These are phyloP conservation scores for Chytriomyces hyalinus DNA, from an alignment of 192 early-diverging fungal species.

Conservation along the genomic window DNA sequence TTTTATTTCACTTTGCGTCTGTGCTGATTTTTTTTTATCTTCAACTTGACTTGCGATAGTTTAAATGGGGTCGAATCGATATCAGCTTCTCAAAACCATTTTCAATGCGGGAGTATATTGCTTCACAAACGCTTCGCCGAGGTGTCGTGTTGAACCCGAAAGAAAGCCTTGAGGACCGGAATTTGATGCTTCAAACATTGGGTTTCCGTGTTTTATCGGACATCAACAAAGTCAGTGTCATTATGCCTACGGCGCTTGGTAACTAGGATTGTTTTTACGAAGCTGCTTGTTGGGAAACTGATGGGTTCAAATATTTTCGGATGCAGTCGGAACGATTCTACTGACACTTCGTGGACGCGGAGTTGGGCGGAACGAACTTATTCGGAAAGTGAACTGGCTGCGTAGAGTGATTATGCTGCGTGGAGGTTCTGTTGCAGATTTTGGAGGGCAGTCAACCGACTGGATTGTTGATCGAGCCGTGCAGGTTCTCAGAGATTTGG, in stretches of 20 bases:
- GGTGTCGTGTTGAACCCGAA: conserved; percentile 51
- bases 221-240: conserved; percentile 75
- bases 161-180: conserved; percentile 49
- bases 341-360: conserved; percentile 81
- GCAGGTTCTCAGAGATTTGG: conserved; percentile 72
- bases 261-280: not conserved
- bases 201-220: conserved; percentile 65
- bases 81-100: conserved; percentile 79
- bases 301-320: not conserved
- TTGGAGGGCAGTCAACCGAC: conserved; percentile 69
- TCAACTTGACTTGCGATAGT: conserved; percentile 34
- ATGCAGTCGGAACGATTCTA: conserved; percentile 72
- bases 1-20: not conserved
- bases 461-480: conserved; percentile 80
- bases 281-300: not conserved
- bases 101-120: conserved; percentile 70
- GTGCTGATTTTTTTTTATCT: not conserved
- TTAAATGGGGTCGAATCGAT: conserved; percentile 84
- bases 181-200: conserved; percentile 68
- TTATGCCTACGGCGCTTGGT: conserved; percentile 82
- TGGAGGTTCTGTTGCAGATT: conserved; percentile 81
- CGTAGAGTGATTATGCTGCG: conserved; percentile 64
- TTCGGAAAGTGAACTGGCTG: conserved; percentile 79
- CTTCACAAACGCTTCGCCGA: conserved; percentile 62
- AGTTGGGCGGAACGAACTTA: conserved; percentile 61